Evolutionary conservation across 2,329 filamentous ascomycete genomes (phyloP).

Genomic region (Metarhizium sp.): DNA sequence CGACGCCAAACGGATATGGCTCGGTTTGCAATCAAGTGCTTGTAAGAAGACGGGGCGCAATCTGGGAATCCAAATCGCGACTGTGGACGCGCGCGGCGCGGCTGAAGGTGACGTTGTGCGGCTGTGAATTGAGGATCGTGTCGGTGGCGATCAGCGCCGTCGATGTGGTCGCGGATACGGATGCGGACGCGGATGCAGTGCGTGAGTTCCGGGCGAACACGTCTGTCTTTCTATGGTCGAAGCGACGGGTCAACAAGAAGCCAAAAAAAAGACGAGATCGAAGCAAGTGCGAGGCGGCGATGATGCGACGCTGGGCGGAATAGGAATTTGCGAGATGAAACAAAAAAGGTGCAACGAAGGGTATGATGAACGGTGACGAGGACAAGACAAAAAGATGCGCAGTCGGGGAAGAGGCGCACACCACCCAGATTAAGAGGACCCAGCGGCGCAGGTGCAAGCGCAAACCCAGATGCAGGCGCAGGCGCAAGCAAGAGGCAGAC

Average conservation of each 20-base stretch:
- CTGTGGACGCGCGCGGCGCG: background rate
- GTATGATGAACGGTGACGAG: background rate
- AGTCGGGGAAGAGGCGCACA: slow-evolving; percentile 4
- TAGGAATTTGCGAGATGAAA: background rate
- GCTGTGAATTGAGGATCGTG: background rate
- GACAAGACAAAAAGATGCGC: slow-evolving; percentile 2
- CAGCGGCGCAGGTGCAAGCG: slow-evolving; percentile 5
- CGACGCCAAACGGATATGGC: background rate
- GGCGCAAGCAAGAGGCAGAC: slow-evolving; percentile 7
- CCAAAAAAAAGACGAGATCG: background rate
- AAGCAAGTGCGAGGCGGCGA: background rate
- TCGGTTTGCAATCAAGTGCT: background rate
- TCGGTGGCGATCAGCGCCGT: background rate
- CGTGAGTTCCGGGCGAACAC: background rate
- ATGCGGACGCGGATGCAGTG: background rate
- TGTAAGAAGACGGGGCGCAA: background rate
- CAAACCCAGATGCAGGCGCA: slow-evolving; percentile 10
- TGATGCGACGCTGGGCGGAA: background rate
- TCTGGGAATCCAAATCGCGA: background rate
- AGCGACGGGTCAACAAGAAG: background rate
- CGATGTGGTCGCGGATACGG: background rate
- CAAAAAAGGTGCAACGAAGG: background rate
- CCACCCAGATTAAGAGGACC: background rate
- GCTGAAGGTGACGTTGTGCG: background rate
- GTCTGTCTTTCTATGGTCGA: background rate